These are phyloP conservation scores for Fusarium continuum DNA, from an alignment of 2,329 filamentous ascomycete species.

Conservation along the genomic window DNA sequence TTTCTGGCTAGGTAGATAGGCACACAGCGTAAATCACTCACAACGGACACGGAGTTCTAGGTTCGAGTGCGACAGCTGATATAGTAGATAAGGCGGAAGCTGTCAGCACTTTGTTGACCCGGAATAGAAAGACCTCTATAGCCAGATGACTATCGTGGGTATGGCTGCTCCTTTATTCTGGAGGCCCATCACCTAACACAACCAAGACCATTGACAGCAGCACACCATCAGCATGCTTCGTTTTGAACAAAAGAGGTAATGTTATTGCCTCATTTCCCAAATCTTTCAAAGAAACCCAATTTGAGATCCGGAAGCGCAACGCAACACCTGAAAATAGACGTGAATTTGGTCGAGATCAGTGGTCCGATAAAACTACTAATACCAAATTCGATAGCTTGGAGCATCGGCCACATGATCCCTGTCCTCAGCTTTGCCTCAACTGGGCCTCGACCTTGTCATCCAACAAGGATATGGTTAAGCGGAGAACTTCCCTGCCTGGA, in stretches of 20 bases:
- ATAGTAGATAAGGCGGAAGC: background rate
- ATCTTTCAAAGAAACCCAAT: background rate
- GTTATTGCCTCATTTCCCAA: slow-evolving; percentile 8
- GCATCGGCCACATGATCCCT: slow-evolving; percentile 8
- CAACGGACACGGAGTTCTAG: no score
- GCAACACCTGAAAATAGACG: slow-evolving; percentile 1
- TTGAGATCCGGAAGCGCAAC: background rate
- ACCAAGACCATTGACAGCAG: background rate
- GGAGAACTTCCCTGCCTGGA: background rate
- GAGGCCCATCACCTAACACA: background rate
- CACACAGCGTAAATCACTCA: background rate
- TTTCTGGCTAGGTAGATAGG: background rate
- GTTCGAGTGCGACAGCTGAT: background rate
- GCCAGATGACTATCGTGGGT: background rate
- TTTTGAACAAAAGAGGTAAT: background rate
- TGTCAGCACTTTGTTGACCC: background rate
- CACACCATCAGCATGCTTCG: slow-evolving; percentile 2
- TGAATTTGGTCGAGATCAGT: slow-evolving; percentile 6
- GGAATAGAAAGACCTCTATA: background rate
- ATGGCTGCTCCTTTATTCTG: slow-evolving; percentile 22
- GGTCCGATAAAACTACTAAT: slow-evolving; percentile 17
- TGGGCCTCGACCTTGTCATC: slow-evolving; percentile 12
- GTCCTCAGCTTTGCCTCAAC: slow-evolving; percentile 27
- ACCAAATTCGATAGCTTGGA: slow-evolving; percentile 20
- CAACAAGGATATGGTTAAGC: background rate